A percentile compares a stretch with the other conserved stretches of the same genome.
phyloP scores from a whole-genome alignment of 495 filamentous ascomycete genomes.

The Apiosordaria backusii region DNA sequence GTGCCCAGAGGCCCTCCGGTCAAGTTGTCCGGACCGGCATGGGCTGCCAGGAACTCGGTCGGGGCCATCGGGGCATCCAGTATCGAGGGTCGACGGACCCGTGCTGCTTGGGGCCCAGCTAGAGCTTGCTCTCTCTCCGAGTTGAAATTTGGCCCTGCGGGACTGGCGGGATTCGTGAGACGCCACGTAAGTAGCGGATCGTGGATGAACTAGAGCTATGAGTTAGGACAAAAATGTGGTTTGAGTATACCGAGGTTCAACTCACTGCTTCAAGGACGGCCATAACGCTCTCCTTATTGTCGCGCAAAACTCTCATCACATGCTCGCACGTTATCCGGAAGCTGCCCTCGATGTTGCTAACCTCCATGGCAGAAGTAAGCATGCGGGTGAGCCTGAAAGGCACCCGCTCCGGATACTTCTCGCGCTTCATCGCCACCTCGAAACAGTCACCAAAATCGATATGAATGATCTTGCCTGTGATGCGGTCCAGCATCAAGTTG shows the following conservation, averaged over 20 bases:
- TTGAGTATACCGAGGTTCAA: slow-evolving; percentile 17
- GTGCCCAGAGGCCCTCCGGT: slow-evolving; percentile 50
- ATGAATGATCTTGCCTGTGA: slow-evolving; percentile 94
- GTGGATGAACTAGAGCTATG: slow-evolving; percentile 74
- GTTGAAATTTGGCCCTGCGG: slow-evolving; percentile 69
- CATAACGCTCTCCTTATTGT: slow-evolving; percentile 98
- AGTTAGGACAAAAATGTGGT: not conserved
- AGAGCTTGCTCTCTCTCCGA: slow-evolving; percentile 63
- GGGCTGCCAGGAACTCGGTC: slow-evolving; percentile 46
- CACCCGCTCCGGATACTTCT: slow-evolving; percentile 97
- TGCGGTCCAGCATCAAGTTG: slow-evolving; percentile 92
- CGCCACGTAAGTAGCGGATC: slow-evolving; percentile 98
- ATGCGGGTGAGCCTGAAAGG: slow-evolving; percentile 97
- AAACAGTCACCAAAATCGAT: slow-evolving; percentile 99
- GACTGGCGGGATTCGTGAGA: slow-evolving; percentile 79
- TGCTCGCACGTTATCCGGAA: slow-evolving; percentile 97
- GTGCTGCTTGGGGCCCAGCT: slow-evolving; percentile 38
- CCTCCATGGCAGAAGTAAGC: slow-evolving; percentile 99
- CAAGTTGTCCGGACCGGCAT: slow-evolving; percentile 36
- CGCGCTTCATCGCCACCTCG: slow-evolving; percentile 98
- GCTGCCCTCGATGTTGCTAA: slow-evolving; percentile 97
- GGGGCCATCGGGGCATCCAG: slow-evolving; percentile 59
- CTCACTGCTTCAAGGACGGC: slow-evolving; percentile 95
- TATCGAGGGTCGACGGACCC: slow-evolving; percentile 63
- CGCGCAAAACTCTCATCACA: slow-evolving; percentile 93